A percentile compares a stretch with the other conserved stretches of the same genome.
Conservation (phyloP, 2,329 filamentous ascomycete genomes). For the Fusarium citri region DNA sequence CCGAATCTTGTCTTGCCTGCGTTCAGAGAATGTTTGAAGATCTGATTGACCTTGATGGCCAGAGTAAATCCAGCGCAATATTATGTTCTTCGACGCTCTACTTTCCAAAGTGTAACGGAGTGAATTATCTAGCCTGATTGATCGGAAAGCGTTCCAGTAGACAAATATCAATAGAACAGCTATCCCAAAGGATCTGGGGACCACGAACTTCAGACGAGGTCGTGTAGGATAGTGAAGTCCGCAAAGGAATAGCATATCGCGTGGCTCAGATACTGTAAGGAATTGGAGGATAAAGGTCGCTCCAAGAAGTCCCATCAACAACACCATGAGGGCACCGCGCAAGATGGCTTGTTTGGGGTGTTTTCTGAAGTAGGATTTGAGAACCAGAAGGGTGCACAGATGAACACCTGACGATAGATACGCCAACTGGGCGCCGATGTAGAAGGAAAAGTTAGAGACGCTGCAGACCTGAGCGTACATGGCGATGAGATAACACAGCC, state of each 20-base stretch:
- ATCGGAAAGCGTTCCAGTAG: conserved; percentile 28
- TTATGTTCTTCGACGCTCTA: not conserved
- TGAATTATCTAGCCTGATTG: conserved; percentile 10
- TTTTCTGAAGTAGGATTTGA: conserved; percentile 28
- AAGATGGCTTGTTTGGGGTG: conserved; percentile 18
- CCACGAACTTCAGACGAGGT: not conserved
- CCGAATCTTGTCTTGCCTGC: not conserved
- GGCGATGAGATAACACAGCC: conserved; percentile 26
- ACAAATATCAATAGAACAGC: conserved; percentile 9
- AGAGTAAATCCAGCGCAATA: conserved; percentile 5
- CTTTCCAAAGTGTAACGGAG: not conserved
- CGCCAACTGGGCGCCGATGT: conserved; percentile 4
- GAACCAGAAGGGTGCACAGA: conserved; percentile 14
- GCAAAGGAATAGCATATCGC: conserved; percentile 17
- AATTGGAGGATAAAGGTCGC: conserved; percentile 10
- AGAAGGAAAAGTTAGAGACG: conserved; percentile 18
- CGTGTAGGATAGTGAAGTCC: conserved; percentile 4
- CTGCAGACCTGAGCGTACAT: conserved; percentile 26
- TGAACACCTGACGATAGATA: conserved; percentile 20
- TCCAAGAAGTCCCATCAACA: conserved; percentile 21
- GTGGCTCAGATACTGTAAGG: conserved; percentile 12
- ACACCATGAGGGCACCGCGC: conserved; percentile 15
- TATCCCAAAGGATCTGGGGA: conserved; percentile 8
- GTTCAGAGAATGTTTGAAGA: not conserved
- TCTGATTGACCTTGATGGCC: not conserved